Percentiles rank a stretch among this genome's conserved stretches.
Evolutionary conservation across 177 flowering plant species (phyloP).

Genomic region (Vitis hybrid): DNA sequence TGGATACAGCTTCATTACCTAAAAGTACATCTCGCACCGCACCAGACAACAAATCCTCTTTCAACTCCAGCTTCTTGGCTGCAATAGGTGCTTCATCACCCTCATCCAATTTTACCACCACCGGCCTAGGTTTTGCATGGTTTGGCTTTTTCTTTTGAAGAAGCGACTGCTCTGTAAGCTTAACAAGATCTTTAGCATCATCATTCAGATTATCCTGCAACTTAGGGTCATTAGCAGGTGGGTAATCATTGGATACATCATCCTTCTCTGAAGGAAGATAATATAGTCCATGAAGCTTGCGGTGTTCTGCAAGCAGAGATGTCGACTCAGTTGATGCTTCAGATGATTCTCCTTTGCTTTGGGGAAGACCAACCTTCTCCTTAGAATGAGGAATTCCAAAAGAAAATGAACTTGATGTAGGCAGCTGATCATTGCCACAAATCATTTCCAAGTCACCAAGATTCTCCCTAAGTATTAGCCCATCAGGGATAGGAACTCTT

Average conservation of each 20-base stretch:
- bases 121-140: conserved; percentile 73
- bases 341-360: conserved; percentile 41
- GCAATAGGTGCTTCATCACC: conserved; percentile 38
- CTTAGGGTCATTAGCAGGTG: conserved; percentile 67
- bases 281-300: conserved; percentile 87
- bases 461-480: conserved; percentile 59
- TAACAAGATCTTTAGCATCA: conserved; percentile 59
- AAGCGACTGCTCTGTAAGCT: conserved; percentile 66
- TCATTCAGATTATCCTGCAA: conserved; percentile 25
- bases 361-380: conserved; percentile 28
- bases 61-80: conserved; percentile 26
- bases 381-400: conserved; percentile 26
- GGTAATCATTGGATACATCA: conserved; percentile 60
- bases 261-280: conserved; percentile 71
- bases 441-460: conserved; percentile 66
- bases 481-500: conserved; percentile 78
- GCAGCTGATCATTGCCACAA: conserved; percentile 44
- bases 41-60: conserved; percentile 58
- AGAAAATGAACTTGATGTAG: conserved; percentile 43
- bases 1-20: conserved; percentile 36
- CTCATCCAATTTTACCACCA: conserved; percentile 82
- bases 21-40: conserved; percentile 70
- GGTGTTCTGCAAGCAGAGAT: conserved; percentile 74
- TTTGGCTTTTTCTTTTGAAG: conserved; percentile 52
- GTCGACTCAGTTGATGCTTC: conserved; percentile 56